Evolutionary conservation across 2,329 filamentous ascomycete genomes (phyloP).

Genomic region (Trichophyton equinum): DNA sequence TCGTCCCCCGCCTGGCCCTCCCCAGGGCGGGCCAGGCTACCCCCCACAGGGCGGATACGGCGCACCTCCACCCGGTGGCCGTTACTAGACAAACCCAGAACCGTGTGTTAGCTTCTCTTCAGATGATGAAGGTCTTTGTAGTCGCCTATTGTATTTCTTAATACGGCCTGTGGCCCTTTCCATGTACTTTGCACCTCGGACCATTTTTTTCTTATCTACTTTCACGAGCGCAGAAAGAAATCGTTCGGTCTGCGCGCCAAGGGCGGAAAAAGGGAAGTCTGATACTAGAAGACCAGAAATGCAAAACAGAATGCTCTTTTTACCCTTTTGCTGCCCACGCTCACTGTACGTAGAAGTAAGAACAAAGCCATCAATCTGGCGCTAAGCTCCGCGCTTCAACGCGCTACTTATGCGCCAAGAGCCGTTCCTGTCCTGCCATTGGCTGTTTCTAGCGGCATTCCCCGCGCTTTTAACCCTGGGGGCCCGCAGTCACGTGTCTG

Average conservation of each 20-base stretch:
- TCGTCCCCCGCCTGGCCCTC: constrained; percentile 11
- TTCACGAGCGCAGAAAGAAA: not conserved
- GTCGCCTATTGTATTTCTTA: not conserved
- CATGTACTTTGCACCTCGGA: not conserved
- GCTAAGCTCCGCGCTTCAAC: not conserved
- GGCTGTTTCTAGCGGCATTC: not conserved
- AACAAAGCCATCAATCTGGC: not conserved
- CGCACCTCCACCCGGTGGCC: constrained; percentile 15
- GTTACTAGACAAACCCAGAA: constrained; percentile 1
- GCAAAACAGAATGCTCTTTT: not conserved
- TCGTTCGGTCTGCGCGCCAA: not conserved
- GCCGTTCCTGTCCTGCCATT: not conserved
- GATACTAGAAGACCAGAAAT: not conserved
- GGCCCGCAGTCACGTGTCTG: not conserved
- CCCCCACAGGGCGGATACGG: constrained; percentile 17
- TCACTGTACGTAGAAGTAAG: too few relatives aligned
- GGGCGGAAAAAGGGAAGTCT: not conserved
- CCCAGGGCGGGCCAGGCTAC: constrained; percentile 12
- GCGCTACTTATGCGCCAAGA: not conserved
- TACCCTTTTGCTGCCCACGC: too few relatives aligned
- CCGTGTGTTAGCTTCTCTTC: not conserved
- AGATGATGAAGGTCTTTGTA: not conserved
- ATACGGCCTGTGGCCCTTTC: not conserved
- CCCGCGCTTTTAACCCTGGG: not conserved
- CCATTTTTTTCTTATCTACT: not conserved